A percentile compares a stretch with the other conserved stretches of the same genome.
Conservation (phyloP, 148 eudicot species). For the Selenicereus undatus region DNA sequence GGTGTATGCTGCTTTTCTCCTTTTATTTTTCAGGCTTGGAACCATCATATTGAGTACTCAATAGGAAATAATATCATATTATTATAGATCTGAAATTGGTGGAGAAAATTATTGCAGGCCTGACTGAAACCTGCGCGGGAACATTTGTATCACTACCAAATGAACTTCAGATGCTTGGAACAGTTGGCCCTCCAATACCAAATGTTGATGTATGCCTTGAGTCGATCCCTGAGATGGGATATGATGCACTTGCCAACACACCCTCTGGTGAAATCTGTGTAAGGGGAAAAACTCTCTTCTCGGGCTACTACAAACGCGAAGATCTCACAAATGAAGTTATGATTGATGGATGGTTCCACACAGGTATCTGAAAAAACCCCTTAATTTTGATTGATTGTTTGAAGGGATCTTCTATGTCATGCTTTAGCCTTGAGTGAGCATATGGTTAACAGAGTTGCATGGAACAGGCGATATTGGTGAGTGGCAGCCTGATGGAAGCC, state of each 20-base stretch:
- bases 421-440: neutral
- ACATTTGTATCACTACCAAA: constrained; percentile 86
- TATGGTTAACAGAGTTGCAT: constrained; percentile 14
- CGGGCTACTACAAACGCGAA: constrained; percentile 91
- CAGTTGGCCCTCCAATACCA: constrained; percentile 93
- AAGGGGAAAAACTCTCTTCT: constrained; percentile 78
- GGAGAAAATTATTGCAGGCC: constrained; percentile 40
- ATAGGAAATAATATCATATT: neutral
- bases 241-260: constrained; percentile 69
- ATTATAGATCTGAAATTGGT: neutral
- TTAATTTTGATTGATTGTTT: neutral
- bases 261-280: constrained; percentile 90
- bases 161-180: constrained; percentile 74
- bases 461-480: constrained; percentile 91
- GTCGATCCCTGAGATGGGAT: constrained; percentile 95
- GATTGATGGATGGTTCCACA: constrained; percentile 95
- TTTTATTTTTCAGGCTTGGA: neutral
- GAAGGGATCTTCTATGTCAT: neutral
- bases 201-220: constrained; percentile 83
- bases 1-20: neutral
- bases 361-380: constrained; percentile 39
- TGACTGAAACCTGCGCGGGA: constrained; percentile 95
- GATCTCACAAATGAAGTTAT: constrained; percentile 93
- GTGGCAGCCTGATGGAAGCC: constrained; percentile 94
- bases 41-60: neutral